Percentiles rank a stretch among this genome's conserved stretches.
Conservation (phyloP, 2,329 filamentous ascomycete genomes). For the Aureobasidium sp. region DNA sequence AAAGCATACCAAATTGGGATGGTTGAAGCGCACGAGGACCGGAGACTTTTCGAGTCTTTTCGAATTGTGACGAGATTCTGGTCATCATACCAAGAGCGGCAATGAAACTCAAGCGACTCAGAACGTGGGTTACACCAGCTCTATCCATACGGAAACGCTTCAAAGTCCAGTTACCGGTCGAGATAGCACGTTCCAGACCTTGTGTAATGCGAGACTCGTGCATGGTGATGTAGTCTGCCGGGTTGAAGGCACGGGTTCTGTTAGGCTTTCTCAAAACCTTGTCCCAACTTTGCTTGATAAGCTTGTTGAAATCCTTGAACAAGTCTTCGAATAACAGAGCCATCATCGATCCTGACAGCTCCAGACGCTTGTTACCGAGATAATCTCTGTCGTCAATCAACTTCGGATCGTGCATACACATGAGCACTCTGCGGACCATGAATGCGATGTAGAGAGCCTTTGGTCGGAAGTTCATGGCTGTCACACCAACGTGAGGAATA, state of each 20-base stretch:
- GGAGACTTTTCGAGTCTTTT: constrained; percentile 94
- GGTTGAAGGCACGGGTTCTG: constrained; percentile 80
- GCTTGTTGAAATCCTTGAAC: constrained; percentile 88
- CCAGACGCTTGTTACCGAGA: constrained; percentile 92
- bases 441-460: constrained; percentile 94
- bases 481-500: constrained; percentile 88
- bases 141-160: constrained; percentile 99
- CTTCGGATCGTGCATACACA: constrained; percentile 83
- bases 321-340: constrained; percentile 93
- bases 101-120: constrained; percentile 94
- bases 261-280: constrained; percentile 93
- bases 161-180: constrained; percentile 95
- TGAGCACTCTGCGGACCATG: constrained; percentile 93
- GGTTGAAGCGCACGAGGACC: constrained; percentile 93
- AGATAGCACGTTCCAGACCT: constrained; percentile 92
- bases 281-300: constrained; percentile 89
- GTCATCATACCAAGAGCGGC: constrained; percentile 99
- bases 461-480: constrained; percentile 88
- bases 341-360: constrained; percentile 88
- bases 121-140: constrained; percentile 90
- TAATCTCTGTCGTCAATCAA: constrained; percentile 96
- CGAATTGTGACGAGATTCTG: constrained; percentile 94
- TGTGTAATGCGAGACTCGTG: constrained; percentile 82
- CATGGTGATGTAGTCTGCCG: constrained; percentile 72
- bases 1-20: constrained; percentile 97